phyloP scores from a whole-genome alignment of 306 rosid genomes.

The Oemleria cerasiformis region DNA sequence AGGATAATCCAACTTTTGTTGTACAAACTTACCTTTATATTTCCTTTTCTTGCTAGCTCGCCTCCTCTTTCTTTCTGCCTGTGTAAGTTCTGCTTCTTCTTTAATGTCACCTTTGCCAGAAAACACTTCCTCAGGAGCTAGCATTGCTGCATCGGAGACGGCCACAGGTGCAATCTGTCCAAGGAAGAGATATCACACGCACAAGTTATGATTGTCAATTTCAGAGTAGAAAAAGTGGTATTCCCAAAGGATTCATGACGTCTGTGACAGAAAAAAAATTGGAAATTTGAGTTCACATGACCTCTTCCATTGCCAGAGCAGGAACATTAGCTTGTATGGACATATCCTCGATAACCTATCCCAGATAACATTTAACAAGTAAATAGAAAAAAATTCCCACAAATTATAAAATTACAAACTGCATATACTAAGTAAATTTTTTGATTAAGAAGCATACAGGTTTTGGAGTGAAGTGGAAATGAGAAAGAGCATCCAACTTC shows the following conservation, averaged over 20 bases:
- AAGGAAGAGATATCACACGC: slow-evolving; percentile 31
- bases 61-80: slow-evolving; percentile 85
- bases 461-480: slow-evolving; percentile 88
- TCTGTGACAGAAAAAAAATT: neutral
- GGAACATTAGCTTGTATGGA: slow-evolving; percentile 73
- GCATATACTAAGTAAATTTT: slow-evolving; percentile 3
- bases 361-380: slow-evolving; percentile 22
- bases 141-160: slow-evolving; percentile 95
- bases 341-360: slow-evolving; percentile 92
- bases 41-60: slow-evolving; percentile 87
- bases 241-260: neutral
- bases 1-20: neutral
- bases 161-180: slow-evolving; percentile 89
- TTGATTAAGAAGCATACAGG: slow-evolving; percentile 56
- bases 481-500: slow-evolving; percentile 93
- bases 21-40: slow-evolving; percentile 59
- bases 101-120: slow-evolving; percentile 87
- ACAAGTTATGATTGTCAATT: slow-evolving; percentile 18
- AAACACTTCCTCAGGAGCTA: slow-evolving; percentile 97
- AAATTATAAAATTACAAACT: slow-evolving; percentile 2
- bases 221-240: neutral
- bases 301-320: slow-evolving; percentile 99
- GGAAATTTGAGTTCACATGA: slow-evolving; percentile 27
- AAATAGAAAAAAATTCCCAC: neutral
- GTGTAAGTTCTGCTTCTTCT: slow-evolving; percentile 85